phyloP scores from a whole-genome alignment of 495 filamentous ascomycete species.

The Apiosordaria backusii region DNA sequence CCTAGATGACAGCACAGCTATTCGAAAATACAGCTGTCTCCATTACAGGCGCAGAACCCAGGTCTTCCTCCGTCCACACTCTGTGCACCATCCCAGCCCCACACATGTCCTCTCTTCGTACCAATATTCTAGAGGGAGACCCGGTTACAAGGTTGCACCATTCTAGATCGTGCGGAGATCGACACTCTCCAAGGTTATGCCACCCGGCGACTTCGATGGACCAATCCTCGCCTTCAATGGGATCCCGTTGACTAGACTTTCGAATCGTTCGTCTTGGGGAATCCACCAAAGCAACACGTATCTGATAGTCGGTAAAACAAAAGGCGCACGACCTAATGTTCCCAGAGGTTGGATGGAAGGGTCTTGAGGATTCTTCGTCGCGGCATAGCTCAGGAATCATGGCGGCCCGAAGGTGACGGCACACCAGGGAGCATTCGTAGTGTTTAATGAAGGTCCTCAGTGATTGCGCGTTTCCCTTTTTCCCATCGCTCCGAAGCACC shows the following conservation, averaged over 20 bases:
- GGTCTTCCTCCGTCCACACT: not conserved
- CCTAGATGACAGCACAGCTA: too few species aligned
- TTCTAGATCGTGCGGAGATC: not conserved
- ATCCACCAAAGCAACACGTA: not conserved
- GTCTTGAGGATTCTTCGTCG: not conserved
- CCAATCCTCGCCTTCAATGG: not conserved
- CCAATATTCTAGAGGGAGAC: not conserved
- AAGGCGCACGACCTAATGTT: not conserved
- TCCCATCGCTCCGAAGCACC: not conserved
- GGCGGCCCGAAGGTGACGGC: not conserved
- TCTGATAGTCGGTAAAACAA: not conserved
- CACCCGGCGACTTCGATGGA: not conserved
- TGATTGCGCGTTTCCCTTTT: not conserved
- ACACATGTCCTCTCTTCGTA: not conserved
- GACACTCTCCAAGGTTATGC: not conserved
- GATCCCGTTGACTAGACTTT: not conserved
- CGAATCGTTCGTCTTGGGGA: not conserved
- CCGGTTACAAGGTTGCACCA: not conserved
- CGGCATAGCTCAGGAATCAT: not conserved
- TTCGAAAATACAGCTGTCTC: too few species aligned
- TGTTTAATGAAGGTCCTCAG: not conserved
- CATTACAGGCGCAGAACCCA: too few species aligned
- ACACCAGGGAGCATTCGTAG: not conserved
- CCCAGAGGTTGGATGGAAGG: not conserved
- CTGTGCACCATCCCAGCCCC: not conserved